Conservation (phyloP, 2,329 filamentous ascomycete genomes). For the Alternaria tenuissima region DNA sequence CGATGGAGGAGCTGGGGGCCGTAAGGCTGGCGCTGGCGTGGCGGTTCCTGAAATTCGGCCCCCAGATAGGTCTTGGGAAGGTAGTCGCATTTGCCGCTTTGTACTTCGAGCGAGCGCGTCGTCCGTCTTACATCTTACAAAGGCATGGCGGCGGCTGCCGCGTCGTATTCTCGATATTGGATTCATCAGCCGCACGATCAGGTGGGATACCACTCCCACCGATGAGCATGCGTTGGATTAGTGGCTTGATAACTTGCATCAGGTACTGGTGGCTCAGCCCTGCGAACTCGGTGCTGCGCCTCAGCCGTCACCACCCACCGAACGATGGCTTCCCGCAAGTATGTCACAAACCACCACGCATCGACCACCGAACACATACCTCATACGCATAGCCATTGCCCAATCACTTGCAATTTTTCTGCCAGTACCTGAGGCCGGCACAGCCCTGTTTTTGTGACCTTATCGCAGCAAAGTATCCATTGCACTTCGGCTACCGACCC, state of each 20-base stretch:
- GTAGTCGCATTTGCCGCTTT: slow-evolving; percentile 8
- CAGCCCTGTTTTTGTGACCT: slow-evolving; percentile 26
- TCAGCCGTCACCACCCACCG: slow-evolving; percentile 10
- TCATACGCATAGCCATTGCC: slow-evolving; percentile 17
- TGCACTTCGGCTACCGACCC: slow-evolving; percentile 1
- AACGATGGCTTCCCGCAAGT: slow-evolving; percentile 9
- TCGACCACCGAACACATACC: slow-evolving; percentile 15
- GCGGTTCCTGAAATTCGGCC: slow-evolving; percentile 7
- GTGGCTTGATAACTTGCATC: slow-evolving; percentile 17
- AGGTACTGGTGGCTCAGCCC: slow-evolving; percentile 7
- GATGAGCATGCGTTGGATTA: slow-evolving; percentile 6
- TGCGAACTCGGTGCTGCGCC: slow-evolving; percentile 19
- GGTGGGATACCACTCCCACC: not conserved
- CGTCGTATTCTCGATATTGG: slow-evolving; percentile 20
- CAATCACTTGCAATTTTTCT: slow-evolving; percentile 38
- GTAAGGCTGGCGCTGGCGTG: slow-evolving; percentile 11
- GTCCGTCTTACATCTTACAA: not conserved
- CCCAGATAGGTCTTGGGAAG: slow-evolving; percentile 8
- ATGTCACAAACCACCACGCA: slow-evolving; percentile 11
- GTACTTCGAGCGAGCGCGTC: not conserved
- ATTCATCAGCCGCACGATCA: slow-evolving; percentile 8
- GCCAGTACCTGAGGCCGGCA: slow-evolving; percentile 34
- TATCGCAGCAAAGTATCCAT: slow-evolving; percentile 5
- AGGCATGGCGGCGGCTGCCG: not conserved
- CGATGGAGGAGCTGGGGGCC: not conserved